phyloP scores from a whole-genome alignment of 768 basidiomycete genomes.

The Thelephora ganbajun region DNA sequence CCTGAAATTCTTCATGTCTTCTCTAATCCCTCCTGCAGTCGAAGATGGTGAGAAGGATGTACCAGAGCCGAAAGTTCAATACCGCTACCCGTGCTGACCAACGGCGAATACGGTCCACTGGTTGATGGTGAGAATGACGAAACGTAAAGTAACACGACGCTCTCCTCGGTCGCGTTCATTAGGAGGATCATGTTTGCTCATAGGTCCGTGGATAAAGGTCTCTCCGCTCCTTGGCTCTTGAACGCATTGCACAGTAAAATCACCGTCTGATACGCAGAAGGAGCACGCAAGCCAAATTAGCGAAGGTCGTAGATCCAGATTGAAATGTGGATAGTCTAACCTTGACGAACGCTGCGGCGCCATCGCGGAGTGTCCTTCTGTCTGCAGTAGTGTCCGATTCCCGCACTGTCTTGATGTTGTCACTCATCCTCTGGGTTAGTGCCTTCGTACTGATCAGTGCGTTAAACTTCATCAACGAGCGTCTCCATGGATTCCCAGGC shows the following conservation, averaged over 20 bases:
- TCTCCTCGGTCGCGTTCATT: conserved; percentile 76
- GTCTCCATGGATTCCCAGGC: conserved; percentile 77
- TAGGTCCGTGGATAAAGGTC: conserved; percentile 44
- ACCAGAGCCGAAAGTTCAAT: too few relatives aligned
- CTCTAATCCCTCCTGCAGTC: too few relatives aligned
- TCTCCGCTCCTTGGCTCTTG: conserved; percentile 43
- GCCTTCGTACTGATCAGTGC: conserved; percentile 47
- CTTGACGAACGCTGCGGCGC: conserved; percentile 74
- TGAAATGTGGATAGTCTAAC: conserved; percentile 24
- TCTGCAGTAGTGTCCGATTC: conserved; percentile 41
- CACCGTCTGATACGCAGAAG: conserved; percentile 36
- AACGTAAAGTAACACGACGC: conserved; percentile 75
- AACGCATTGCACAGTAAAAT: conserved; percentile 64
- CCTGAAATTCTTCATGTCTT: too few relatives aligned
- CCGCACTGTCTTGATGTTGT: conserved; percentile 43
- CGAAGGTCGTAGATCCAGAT: background rate
- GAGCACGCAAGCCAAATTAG: background rate
- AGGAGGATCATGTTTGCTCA: conserved; percentile 62
- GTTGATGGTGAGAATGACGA: conserved; percentile 63
- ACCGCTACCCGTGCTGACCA: conserved; percentile 15
- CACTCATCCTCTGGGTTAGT: conserved; percentile 48
- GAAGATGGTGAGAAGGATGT: too few relatives aligned
- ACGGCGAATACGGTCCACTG: conserved; percentile 47
- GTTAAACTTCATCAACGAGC: conserved; percentile 31
- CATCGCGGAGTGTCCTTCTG: conserved; percentile 52